Evolutionary conservation across 169 alveolate species (phyloP), one percentile per base, ranked within the genome.

Genomic region (Eimeria sp.): DNA sequence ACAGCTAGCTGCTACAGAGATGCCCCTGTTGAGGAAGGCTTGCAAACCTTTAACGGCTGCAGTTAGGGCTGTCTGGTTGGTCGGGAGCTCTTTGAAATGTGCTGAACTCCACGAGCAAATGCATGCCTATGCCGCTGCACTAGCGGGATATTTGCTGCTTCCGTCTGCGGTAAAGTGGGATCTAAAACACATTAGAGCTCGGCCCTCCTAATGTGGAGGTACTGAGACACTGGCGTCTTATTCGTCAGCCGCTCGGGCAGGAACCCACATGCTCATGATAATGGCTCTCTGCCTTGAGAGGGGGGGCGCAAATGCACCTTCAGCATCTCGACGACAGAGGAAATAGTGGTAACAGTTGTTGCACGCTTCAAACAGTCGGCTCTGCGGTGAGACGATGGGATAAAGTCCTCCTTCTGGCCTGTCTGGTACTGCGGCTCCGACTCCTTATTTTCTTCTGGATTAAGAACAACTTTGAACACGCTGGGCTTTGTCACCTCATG

Each of bases 291-390:
- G 58, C 56, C 58, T 74, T 37, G 56, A 74, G 83, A 40, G 18
- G 83, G 27, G 68, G 25, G 71, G 88, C 88, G 16, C 4, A 78
- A 49, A 13, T 54, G 66, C 25, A 46, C 88, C 66, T 78, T 27
- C 18, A 78, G 46, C 71, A 78, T 49, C 66, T 78, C 68, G 16
- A 78, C 49, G 46, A 78, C 88, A 33, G 88, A 49, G 30, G 88
- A 14, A 27, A 78, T 46, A n/a, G 71, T 78, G 46, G 43, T n/a
- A 0, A 27, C 33, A 3, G 62, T 52, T 78, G 8, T 30, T 52
- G 71, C 43, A 4, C 49, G 88, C 13, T 78, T 52, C 88, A 52
- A 78, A 52, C 27, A 46, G 68, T 49, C 14, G 68, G 54, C 49
- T n/a, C 87, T 13, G 4, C 25, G 66, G 37, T 11, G 46, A 11